Conservation (phyloP, 805 yeast species). For the Cyberlindnera bimundalis region DNA sequence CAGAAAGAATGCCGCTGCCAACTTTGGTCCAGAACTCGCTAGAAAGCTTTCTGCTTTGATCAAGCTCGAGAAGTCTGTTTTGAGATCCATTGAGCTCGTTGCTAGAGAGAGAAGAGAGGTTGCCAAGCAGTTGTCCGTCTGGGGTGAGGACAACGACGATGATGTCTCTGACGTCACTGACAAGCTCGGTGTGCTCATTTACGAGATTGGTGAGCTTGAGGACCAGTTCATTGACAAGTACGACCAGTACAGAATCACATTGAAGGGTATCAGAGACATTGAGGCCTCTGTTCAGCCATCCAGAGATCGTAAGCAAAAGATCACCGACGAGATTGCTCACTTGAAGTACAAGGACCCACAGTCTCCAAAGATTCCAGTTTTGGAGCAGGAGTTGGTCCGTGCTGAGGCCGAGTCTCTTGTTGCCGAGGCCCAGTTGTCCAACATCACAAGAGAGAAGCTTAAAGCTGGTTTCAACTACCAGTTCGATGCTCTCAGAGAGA, state of each 20-base stretch:
- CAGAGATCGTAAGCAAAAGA: slow-evolving; percentile 95
- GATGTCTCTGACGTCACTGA: slow-evolving; percentile 97
- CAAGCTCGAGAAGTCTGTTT: slow-evolving; percentile 93
- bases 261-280: slow-evolving; percentile 92
- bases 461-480: slow-evolving; percentile 97
- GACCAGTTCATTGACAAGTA: slow-evolving; percentile 98
- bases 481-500: slow-evolving; percentile 92
- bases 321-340: slow-evolving; percentile 96
- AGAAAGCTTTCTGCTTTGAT: slow-evolving; percentile 88
- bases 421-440: slow-evolving; percentile 98
- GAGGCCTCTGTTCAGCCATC: slow-evolving; percentile 98
- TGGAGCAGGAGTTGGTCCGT: slow-evolving; percentile 97
- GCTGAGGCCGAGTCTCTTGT: slow-evolving; percentile 99
- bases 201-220: slow-evolving; percentile 96
- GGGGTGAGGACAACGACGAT: slow-evolving; percentile 99
- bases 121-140: slow-evolving; percentile 92
- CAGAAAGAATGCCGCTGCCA: slow-evolving; percentile 85
- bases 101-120: slow-evolving; percentile 94
- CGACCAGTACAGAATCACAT: slow-evolving; percentile 95
- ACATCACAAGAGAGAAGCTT: slow-evolving; percentile 96
- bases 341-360: slow-evolving; percentile 98
- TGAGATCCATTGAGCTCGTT: slow-evolving; percentile 89
- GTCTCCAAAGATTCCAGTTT: slow-evolving; percentile 90
- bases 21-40: slow-evolving; percentile 91
- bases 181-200: slow-evolving; percentile 91